These are phyloP conservation scores for Acanthamoeba polyphaga DNA, from an alignment of 208 protist genomes.

Conservation along the genomic window DNA sequence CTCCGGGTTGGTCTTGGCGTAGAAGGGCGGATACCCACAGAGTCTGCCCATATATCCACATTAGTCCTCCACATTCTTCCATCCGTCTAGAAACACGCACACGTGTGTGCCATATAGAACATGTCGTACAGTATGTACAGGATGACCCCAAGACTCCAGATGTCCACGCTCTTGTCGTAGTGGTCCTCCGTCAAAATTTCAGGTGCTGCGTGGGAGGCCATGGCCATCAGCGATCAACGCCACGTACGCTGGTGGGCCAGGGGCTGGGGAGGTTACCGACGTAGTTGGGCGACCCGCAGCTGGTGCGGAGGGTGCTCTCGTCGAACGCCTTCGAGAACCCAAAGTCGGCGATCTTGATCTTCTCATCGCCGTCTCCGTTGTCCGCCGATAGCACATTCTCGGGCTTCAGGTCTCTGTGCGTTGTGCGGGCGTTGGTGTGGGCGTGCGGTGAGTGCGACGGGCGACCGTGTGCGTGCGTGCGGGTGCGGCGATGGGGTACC, in stretches of 20 bases:
- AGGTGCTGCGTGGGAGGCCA: neutral
- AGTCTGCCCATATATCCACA: conserved; percentile 35
- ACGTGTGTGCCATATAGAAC: neutral
- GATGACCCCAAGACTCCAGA: conserved; percentile 42
- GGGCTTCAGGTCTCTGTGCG: conserved; percentile 31
- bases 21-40: conserved; percentile 87
- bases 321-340: conserved; percentile 66
- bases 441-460: neutral
- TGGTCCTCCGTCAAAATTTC: conserved; percentile 67
- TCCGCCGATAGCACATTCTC: conserved; percentile 61
- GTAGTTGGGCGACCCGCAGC: conserved; percentile 61
- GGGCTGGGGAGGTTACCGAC: neutral
- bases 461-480: neutral
- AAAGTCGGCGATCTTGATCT: conserved; percentile 76
- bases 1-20: conserved; percentile 81
- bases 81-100: too few species aligned
- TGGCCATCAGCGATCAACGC: neutral
- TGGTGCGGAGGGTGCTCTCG: conserved; percentile 46
- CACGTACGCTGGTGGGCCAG: neutral
- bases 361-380: neutral
- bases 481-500: conserved; percentile 78
- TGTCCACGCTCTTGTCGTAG: conserved; percentile 70
- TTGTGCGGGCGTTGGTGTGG: too few species aligned
- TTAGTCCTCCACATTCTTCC: too few species aligned
- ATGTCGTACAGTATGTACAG: neutral